Conservation (phyloP, 164 flowering plant species). For the Nymphaea colorata region DNA sequence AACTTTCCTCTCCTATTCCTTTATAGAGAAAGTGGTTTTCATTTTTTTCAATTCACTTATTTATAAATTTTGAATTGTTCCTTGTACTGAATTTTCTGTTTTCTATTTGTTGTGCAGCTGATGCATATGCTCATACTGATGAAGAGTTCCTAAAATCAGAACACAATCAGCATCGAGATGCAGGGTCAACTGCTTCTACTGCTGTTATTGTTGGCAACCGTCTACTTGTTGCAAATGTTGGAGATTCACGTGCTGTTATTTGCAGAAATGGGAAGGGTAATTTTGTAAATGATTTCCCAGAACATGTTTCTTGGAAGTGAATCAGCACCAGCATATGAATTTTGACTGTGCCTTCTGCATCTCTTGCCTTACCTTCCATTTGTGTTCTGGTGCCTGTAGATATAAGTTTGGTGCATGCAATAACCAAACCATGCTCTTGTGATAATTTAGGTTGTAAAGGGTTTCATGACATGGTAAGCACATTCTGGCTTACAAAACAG, state of each 20-base stretch:
- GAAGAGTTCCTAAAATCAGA: slow-evolving; percentile 78
- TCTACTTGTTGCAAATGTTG: slow-evolving; percentile 87
- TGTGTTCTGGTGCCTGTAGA: too few species aligned
- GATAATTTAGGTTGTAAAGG: too few species aligned
- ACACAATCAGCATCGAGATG: slow-evolving; percentile 72
- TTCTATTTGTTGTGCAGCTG: slow-evolving; percentile 38
- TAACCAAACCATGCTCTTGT: too few species aligned
- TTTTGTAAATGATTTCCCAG: not conserved
- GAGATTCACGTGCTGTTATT: slow-evolving; percentile 89
- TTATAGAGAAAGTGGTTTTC: not conserved
- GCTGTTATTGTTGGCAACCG: slow-evolving; percentile 91
- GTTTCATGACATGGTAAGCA: too few species aligned
- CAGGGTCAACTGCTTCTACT: slow-evolving; percentile 95
- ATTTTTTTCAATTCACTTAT: too few species aligned
- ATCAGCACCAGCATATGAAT: too few species aligned
- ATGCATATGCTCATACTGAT: slow-evolving; percentile 82
- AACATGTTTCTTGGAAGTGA: too few species aligned
- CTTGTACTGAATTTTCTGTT: not conserved
- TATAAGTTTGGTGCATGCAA: too few species aligned
- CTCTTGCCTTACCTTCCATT: too few species aligned
- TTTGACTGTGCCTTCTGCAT: too few species aligned
- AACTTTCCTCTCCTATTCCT: not conserved
- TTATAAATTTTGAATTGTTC: not conserved
- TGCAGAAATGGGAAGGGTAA: slow-evolving; percentile 84
- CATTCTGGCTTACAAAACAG: too few species aligned